A percentile compares a stretch with the other conserved stretches of the same genome.
Evolutionary conservation across 345 rosid species (phyloP).

Genomic region (Durio zibethinus): DNA sequence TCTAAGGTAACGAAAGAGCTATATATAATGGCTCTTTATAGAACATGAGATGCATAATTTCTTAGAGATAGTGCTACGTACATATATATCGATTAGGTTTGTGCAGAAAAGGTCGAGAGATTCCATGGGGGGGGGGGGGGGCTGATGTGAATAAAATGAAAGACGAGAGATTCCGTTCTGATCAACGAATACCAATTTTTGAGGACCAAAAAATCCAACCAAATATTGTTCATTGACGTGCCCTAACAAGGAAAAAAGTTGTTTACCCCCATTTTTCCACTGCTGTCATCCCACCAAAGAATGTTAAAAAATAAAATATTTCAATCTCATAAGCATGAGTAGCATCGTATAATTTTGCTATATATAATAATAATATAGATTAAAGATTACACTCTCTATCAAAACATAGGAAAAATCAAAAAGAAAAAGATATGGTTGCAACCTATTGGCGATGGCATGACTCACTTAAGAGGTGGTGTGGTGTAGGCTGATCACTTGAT

Average conservation of each 20-base stretch:
- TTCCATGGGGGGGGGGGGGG: conserved; percentile 23
- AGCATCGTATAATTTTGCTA: not conserved
- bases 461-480: not conserved
- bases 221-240: conserved; percentile 23
- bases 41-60: not conserved
- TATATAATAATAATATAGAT: not conserved
- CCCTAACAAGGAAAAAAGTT: conserved; percentile 29
- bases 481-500: not conserved
- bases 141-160: not conserved
- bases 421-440: not conserved
- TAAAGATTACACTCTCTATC: not conserved
- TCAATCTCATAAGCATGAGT: not conserved
- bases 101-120: conserved; percentile 11
- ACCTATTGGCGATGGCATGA: not conserved
- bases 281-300: conserved; percentile 29
- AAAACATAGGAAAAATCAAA: not conserved
- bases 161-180: conserved; percentile 36
- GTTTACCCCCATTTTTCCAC: conserved; percentile 13
- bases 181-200: conserved; percentile 28
- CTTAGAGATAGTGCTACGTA: not conserved
- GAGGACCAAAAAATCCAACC: conserved; percentile 26
- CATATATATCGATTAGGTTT: not conserved
- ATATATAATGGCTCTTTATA: conserved; percentile 1
- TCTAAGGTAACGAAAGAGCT: not conserved
- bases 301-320: not conserved